Conservation (phyloP, 305 asterid species). For the Rubia peregrina region DNA sequence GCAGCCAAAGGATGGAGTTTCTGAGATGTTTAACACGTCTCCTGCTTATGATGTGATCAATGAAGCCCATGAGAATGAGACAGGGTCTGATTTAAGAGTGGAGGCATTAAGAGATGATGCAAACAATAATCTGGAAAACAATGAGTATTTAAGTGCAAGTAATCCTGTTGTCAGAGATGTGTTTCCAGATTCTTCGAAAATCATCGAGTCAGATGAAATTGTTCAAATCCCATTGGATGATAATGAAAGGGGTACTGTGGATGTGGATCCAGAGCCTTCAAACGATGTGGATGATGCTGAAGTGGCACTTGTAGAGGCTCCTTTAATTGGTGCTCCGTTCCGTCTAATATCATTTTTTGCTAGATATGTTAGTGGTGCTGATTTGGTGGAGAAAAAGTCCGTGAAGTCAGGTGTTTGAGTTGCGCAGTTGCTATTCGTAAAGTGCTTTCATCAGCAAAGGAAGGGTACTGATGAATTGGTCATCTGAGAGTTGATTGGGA, state of each 20-base stretch:
- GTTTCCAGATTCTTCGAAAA: constrained; percentile 36
- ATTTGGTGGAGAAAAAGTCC: constrained; percentile 50
- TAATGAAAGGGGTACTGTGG: constrained; percentile 29
- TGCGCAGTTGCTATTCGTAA: not conserved
- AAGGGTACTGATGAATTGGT: not conserved
- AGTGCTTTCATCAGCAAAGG: not conserved
- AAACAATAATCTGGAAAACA: constrained; percentile 28
- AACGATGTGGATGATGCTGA: constrained; percentile 24
- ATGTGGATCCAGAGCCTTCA: constrained; percentile 20
- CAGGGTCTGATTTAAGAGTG: constrained; percentile 30
- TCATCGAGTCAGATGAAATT: constrained; percentile 46
- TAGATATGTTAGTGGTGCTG: constrained; percentile 91
- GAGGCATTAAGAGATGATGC: constrained; percentile 31
- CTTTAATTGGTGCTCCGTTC: constrained; percentile 90
- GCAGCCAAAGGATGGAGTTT: constrained; percentile 17
- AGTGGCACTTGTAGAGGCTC: constrained; percentile 59
- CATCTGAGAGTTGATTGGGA: not conserved
- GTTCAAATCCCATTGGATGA: constrained; percentile 72
- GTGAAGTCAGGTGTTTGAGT: constrained; percentile 23
- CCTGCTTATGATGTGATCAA: constrained; percentile 25
- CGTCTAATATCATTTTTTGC: constrained; percentile 80
- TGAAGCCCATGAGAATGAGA: constrained; percentile 28
- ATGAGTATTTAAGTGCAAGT: constrained; percentile 22
- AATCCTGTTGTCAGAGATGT: constrained; percentile 10
- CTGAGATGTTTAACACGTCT: constrained; percentile 18